phyloP scores from a whole-genome alignment of 495 filamentous ascomycete species.

The Penicillium herquei region DNA sequence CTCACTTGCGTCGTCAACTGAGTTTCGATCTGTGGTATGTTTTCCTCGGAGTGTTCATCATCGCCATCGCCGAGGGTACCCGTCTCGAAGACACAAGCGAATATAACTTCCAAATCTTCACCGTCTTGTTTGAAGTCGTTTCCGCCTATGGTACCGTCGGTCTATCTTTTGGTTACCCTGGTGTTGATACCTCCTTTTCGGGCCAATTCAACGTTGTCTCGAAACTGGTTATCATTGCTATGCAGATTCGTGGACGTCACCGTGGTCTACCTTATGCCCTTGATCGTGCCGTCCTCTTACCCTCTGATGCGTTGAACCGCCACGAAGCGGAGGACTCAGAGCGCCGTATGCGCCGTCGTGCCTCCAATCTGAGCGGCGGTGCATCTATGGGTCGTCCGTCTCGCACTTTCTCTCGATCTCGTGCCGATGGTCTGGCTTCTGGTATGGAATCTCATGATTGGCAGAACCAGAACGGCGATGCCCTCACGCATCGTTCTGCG shows the following conservation, averaged over 20 bases:
- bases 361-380: constrained; percentile 51
- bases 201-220: constrained; percentile 73
- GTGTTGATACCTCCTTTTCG: constrained; percentile 72
- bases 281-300: constrained; percentile 84
- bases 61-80: constrained; percentile 76
- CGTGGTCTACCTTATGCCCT: constrained; percentile 89
- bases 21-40: constrained; percentile 96
- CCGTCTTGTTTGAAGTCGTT: constrained; percentile 84
- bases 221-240: constrained; percentile 91
- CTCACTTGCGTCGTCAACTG: constrained; percentile 84
- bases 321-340: constrained; percentile 64
- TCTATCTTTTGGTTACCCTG: constrained; percentile 77
- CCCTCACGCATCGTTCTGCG: constrained; percentile 28
- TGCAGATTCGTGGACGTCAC: constrained; percentile 90
- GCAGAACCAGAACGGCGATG: constrained; percentile 18
- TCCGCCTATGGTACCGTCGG: constrained; percentile 95
- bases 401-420: constrained; percentile 21
- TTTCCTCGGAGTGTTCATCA: constrained; percentile 83
- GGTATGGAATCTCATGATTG: constrained; percentile 31
- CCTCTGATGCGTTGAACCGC: constrained; percentile 70
- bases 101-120: constrained; percentile 72
- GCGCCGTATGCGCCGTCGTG: constrained; percentile 51
- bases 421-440: constrained; percentile 24
- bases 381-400: constrained; percentile 29
- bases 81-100: constrained; percentile 56